These are phyloP conservation scores for Botrytis fragariae DNA, from an alignment of 2,329 filamentous ascomycete species.

Conservation along the genomic window DNA sequence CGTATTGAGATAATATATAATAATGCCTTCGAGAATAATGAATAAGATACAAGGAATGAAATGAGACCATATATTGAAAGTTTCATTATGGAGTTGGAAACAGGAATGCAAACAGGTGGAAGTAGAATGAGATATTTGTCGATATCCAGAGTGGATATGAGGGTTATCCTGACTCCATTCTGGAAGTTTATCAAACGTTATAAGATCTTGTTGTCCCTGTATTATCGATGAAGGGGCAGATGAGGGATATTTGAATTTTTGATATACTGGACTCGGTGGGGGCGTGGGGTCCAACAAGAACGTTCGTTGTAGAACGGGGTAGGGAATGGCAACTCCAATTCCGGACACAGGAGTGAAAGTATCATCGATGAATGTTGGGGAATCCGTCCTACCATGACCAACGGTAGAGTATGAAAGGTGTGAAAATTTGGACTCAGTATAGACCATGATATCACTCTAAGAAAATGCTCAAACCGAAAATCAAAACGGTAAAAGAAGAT, in stretches of 20 bases:
- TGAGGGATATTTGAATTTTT: conserved; percentile 1
- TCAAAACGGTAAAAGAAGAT: background rate
- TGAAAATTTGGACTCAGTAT: background rate
- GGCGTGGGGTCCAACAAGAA: conserved; percentile 16
- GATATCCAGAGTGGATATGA: conserved; percentile 45
- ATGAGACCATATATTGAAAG: conserved; percentile 46
- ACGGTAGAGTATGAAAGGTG: conserved; percentile 10
- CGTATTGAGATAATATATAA: conserved; percentile 34
- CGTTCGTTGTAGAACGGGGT: conserved; percentile 6
- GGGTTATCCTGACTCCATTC: conserved; percentile 45
- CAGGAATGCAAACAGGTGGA: conserved; percentile 42
- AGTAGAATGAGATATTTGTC: conserved; percentile 42
- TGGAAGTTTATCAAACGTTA: conserved; percentile 39
- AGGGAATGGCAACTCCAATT: conserved; percentile 9
- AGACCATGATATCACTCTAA: conserved; percentile 14
- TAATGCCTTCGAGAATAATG: conserved; percentile 37
- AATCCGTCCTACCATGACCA: conserved; percentile 3
- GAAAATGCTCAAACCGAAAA: background rate
- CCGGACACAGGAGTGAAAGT: conserved; percentile 3
- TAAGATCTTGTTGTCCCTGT: background rate
- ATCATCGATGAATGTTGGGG: conserved; percentile 9
- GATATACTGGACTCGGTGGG: conserved; percentile 5
- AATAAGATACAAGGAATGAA: conserved; percentile 45
- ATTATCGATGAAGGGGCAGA: background rate
- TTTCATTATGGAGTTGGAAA: conserved; percentile 46